These are phyloP conservation scores for Carex myosuroides DNA, from an alignment of 176 grass and related monocot species.

Conservation along the genomic window DNA sequence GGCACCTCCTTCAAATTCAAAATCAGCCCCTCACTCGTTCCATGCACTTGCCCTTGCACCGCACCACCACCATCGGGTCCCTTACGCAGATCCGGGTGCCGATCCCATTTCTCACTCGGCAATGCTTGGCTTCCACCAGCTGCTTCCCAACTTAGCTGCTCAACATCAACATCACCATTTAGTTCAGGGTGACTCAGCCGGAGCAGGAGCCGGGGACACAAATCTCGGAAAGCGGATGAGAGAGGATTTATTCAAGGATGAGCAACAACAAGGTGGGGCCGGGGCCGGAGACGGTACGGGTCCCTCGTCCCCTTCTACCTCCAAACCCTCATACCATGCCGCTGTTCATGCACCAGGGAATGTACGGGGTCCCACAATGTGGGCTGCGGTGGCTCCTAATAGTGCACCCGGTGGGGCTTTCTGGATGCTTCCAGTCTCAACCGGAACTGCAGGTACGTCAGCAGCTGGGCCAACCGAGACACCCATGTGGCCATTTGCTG, in stretches of 20 bases:
- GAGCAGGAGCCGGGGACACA: conserved; percentile 23
- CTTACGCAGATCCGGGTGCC: background rate
- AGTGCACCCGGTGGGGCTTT: conserved; percentile 51
- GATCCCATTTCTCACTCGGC: conserved; percentile 42
- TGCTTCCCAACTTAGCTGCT: conserved; percentile 39
- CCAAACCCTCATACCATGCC: conserved; percentile 19
- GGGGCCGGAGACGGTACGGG: conserved; percentile 4
- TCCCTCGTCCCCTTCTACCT: conserved; percentile 32
- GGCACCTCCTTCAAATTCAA: conserved; percentile 22
- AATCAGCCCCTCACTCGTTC: conserved; percentile 29
- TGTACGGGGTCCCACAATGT: conserved; percentile 49
- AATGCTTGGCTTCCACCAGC: conserved; percentile 82
- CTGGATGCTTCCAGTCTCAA: conserved; percentile 86
- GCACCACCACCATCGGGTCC: conserved; percentile 18
- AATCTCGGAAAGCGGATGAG: conserved; percentile 87
- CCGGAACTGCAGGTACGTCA: conserved; percentile 26
- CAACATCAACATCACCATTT: conserved; percentile 61
- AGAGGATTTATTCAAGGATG: conserved; percentile 92
- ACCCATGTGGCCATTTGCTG: conserved; percentile 70
- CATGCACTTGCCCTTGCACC: conserved; percentile 29
- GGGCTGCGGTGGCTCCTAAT: conserved; percentile 56
- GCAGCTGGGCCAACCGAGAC: conserved; percentile 46
- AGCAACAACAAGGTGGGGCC: conserved; percentile 28
- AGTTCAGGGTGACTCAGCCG: background rate
- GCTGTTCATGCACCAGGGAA: conserved; percentile 22